These are phyloP conservation scores for Penicillium sp. DNA, from an alignment of 2,329 filamentous ascomycete genomes.

Conservation along the genomic window DNA sequence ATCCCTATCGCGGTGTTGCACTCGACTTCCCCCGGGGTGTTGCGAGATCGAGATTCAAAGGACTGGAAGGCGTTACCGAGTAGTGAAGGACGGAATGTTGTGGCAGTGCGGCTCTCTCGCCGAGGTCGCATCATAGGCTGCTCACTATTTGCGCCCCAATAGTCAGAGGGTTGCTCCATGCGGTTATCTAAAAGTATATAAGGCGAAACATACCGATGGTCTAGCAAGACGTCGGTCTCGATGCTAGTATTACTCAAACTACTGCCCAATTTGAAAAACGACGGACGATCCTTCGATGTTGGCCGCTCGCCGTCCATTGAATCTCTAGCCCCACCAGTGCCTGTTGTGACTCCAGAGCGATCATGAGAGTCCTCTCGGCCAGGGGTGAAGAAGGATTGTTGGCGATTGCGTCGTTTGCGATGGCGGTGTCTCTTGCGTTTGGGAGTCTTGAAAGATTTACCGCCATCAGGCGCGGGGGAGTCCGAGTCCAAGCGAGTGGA, in stretches of 20 bases:
- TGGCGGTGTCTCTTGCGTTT: conserved; percentile 64
- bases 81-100: conserved; percentile 37
- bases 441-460: conserved; percentile 22
- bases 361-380: conserved; percentile 53
- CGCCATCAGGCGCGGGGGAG: conserved; percentile 18
- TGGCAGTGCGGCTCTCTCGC: conserved; percentile 47
- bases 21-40: conserved; percentile 30
- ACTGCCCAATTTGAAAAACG: conserved; percentile 52
- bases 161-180: conserved; percentile 5
- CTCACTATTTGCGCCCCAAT: conserved; percentile 41
- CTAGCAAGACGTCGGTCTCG: conserved; percentile 80
- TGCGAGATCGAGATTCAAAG: conserved; percentile 35
- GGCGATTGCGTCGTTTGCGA: conserved; percentile 71
- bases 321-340: conserved; percentile 32
- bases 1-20: conserved; percentile 17
- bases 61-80: conserved; percentile 40
- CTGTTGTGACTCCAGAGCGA: conserved; percentile 48
- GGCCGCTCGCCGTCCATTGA: conserved; percentile 26
- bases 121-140: conserved; percentile 61
- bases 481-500: conserved; percentile 19
- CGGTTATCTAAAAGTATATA: not conserved
- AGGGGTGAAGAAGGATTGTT: conserved; percentile 67
- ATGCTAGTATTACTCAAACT: conserved; percentile 79
- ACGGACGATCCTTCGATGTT: conserved; percentile 30
- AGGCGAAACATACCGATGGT: conserved; percentile 62